A percentile compares a stretch with the other conserved stretches of the same genome.
phyloP scores from a whole-genome alignment of 2,329 filamentous ascomycete genomes.

The Dactylella cylindrospora region DNA sequence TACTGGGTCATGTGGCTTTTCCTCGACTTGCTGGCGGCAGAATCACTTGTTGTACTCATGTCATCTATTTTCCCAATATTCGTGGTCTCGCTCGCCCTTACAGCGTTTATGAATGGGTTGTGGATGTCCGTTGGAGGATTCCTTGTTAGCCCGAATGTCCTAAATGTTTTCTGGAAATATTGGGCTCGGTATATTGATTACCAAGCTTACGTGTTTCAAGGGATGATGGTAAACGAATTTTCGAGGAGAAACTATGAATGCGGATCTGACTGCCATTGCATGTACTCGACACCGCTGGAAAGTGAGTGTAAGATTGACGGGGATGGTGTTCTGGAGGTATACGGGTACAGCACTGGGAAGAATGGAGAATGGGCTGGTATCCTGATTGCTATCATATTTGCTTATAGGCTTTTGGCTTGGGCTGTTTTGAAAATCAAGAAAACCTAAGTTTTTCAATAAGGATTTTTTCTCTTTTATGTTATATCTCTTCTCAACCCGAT shows the following conservation, averaged over 20 bases:
- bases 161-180: constrained; percentile 84
- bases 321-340: constrained; percentile 67
- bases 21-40: constrained; percentile 77
- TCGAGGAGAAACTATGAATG: constrained; percentile 65
- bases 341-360: constrained; percentile 67
- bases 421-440: constrained; percentile 56
- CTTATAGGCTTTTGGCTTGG: constrained; percentile 71
- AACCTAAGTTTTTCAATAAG: no score
- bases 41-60: constrained; percentile 77
- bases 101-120: constrained; percentile 81
- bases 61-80: constrained; percentile 74
- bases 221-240: constrained; percentile 94
- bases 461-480: no score
- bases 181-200: constrained; percentile 89
- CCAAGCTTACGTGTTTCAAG: constrained; percentile 80
- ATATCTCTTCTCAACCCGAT: no score
- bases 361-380: constrained; percentile 74
- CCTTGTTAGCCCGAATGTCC: constrained; percentile 68
- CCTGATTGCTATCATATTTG: constrained; percentile 72
- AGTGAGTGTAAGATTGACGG: constrained; percentile 70
- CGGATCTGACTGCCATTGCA: constrained; percentile 63
- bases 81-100: constrained; percentile 74
- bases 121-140: constrained; percentile 89
- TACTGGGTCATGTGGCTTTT: constrained; percentile 82
- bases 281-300: constrained; percentile 67